Evolutionary conservation across 2,329 filamentous ascomycete species (phyloP).

Genomic region (Ilyonectria destructans): DNA sequence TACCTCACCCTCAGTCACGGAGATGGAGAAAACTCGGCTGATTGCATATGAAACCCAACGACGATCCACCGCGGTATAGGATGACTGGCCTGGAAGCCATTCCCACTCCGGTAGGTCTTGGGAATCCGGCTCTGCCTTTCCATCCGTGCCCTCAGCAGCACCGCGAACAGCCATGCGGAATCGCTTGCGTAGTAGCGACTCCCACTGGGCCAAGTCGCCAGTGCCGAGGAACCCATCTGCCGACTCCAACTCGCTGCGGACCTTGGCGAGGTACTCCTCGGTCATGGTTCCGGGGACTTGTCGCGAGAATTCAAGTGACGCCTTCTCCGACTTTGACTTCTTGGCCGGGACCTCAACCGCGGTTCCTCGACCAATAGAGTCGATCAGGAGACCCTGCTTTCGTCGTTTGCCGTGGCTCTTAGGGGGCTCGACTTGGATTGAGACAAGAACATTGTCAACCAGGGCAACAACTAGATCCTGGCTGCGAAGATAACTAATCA

Average conservation of each 20-base stretch:
- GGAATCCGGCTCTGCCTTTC: slow-evolving; percentile 41
- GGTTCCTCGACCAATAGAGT: slow-evolving; percentile 80
- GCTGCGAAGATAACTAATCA: slow-evolving; percentile 77
- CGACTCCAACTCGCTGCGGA: slow-evolving; percentile 60
- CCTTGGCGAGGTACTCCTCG: slow-evolving; percentile 65
- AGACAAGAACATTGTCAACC: slow-evolving; percentile 75
- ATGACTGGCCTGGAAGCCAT: slow-evolving; percentile 61
- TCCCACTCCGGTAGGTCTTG: slow-evolving; percentile 65
- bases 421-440: slow-evolving; percentile 78
- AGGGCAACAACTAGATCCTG: slow-evolving; percentile 78
- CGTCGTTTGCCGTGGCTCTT: slow-evolving; percentile 70
- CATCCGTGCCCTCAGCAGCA: slow-evolving; percentile 36
- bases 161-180: slow-evolving; percentile 62
- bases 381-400: slow-evolving; percentile 77
- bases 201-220: slow-evolving; percentile 66
- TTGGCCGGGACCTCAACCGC: slow-evolving; percentile 57
- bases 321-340: slow-evolving; percentile 51
- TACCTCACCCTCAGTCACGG: slow-evolving; percentile 59
- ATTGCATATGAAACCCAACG: slow-evolving; percentile 78
- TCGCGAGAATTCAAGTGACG: slow-evolving; percentile 54
- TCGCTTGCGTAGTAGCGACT: slow-evolving; percentile 65
- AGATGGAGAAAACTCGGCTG: slow-evolving; percentile 73
- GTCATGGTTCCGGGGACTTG: slow-evolving; percentile 67
- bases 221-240: slow-evolving; percentile 66
- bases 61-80: slow-evolving; percentile 73